phyloP scores from a whole-genome alignment of 805 yeast species.

The Starmerella apicola region DNA sequence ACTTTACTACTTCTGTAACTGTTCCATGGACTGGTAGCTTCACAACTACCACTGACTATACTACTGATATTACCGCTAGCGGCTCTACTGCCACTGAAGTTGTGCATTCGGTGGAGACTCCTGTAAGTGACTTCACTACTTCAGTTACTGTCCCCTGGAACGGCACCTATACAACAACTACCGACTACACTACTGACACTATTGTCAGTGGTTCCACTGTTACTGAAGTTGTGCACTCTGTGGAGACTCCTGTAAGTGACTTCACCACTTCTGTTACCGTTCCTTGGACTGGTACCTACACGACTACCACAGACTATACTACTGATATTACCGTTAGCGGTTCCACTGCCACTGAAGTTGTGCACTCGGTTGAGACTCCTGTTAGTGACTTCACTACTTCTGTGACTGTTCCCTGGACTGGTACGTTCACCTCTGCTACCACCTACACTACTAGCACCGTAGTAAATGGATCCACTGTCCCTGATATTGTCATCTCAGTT shows the following conservation, averaged over 20 bases:
- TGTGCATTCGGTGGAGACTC: no score
- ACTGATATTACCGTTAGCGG: not conserved
- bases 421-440: not conserved
- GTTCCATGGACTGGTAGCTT: no score
- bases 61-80: no score
- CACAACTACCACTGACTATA: no score
- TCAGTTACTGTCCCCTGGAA: no score
- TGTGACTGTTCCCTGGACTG: constrained; percentile 1
- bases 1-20: no score
- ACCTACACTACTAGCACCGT: not conserved
- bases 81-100: no score
- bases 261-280: no score
- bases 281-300: constrained; percentile 2
- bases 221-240: not conserved
- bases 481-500: not conserved
- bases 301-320: not conserved
- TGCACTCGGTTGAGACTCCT: not conserved
- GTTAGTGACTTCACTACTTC: not conserved
- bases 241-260: not conserved
- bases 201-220: not conserved
- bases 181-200: no score
- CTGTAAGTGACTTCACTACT: no score
- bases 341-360: not conserved
- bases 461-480: not conserved
- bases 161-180: no score